Evolutionary conservation across 2,329 filamentous ascomycete species (phyloP), one percentile per base, ranked within the genome.

Genomic region (Apiospora rasikravindrae): DNA sequence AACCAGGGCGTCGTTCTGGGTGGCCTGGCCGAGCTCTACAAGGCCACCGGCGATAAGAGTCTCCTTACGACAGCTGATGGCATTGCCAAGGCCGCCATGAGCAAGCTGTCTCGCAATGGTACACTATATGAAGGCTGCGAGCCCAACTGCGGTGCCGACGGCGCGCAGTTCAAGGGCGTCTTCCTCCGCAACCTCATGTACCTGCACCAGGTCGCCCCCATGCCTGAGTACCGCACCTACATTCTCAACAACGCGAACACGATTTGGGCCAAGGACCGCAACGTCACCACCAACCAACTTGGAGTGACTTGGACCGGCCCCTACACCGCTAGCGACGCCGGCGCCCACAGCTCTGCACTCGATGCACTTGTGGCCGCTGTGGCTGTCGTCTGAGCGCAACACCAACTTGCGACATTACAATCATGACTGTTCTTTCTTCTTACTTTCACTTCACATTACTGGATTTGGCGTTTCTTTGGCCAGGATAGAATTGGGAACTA

Each of bases 161-260:
- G 85, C 0, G 83, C 85, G 1, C 89, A 92, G 76, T 94, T 94
- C 84, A 94, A 94, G 79, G 92, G 92, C 13, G 84, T 93, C 33
- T 93, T 93, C 75, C 86, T 89, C 71, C 86, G 92, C 5, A 93
- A 92, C 75, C 80, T 94, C 49, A 82, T 84, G 70, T 86, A 87
- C 64, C 79, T 94, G 71, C 84, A 91, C 14, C 77, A 82, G 5
- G 85, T 80, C 1, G 84, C 83, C 0, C 86, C 86, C 0, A 81
- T 86, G 69, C 80, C 83, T 1, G 75, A 75, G 3, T 89, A 87
- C 77, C 81, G 79, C 29, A 78, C 80, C 73, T 81, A 79, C 73
- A 75, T 81, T 13, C 76, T 80, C 66, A 75, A 73, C 26, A 85
- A 85, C 44, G 80, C 79, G 45, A 77, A 81, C 70, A 72, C 78